A percentile compares a stretch with the other conserved stretches of the same genome.
phyloP scores from a whole-genome alignment of 768 basidiomycete species.

The Podaxis sp. region DNA sequence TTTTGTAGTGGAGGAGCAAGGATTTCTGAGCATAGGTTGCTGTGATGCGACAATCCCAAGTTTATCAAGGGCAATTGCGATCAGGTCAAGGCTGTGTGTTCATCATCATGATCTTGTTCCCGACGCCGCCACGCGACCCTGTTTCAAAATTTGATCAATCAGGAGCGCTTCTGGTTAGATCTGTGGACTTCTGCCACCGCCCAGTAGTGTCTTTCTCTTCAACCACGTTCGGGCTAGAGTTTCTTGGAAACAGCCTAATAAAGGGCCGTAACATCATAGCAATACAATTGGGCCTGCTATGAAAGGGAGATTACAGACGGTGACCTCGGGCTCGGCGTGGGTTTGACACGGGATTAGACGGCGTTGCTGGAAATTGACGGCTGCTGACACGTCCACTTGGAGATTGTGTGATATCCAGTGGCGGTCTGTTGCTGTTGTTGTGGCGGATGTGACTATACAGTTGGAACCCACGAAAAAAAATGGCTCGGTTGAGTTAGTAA shows the following conservation, averaged over 20 bases:
- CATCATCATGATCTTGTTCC: constrained; percentile 6
- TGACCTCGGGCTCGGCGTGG: not conserved
- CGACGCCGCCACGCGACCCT: constrained; percentile 13
- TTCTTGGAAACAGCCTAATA: not conserved
- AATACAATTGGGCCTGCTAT: not conserved
- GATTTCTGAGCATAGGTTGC: not conserved
- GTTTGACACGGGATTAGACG: not conserved
- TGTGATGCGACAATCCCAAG: not conserved
- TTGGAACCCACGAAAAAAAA: constrained; percentile 8
- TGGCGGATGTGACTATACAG: constrained; percentile 6
- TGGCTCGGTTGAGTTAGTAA: constrained; percentile 1
- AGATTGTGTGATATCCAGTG: not conserved
- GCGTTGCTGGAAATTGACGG: not conserved
- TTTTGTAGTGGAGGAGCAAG: too few relatives aligned
- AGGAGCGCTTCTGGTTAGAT: not conserved
- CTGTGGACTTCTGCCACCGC: constrained; percentile 9
- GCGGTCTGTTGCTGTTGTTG: not conserved
- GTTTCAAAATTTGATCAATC: constrained; percentile 12
- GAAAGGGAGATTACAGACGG: not conserved
- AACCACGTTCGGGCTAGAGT: not conserved
- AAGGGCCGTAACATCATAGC: not conserved
- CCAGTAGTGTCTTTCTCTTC: not conserved
- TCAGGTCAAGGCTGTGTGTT: not conserved
- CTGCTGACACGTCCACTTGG: not conserved
- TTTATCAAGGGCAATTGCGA: not conserved